Base-by-base conservation (phyloP, 768 basidiomycete genomes). In the Auricularia sp. region DNA sequence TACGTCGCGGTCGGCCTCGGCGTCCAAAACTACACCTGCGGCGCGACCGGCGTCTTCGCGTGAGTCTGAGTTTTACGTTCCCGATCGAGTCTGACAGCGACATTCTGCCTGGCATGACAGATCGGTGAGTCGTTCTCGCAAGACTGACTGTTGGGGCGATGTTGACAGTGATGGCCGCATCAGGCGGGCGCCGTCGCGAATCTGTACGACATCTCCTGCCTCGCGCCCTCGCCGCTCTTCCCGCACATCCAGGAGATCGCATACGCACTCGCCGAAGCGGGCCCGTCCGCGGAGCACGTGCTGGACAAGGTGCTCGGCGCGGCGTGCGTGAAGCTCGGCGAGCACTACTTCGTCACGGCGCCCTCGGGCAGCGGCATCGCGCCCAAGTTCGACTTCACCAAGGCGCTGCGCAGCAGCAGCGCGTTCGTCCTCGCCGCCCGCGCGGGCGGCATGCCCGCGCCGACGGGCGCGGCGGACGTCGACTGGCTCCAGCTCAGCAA, bases 331-430 rank as follows among this genome's bases (percentile, higher is more conserved):
- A 70, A 77, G 47, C 75, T 81, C 36, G 80, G 80, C 14, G 77
- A 83, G 65, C 85, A 88, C 67, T 86, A 81, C 76, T 88, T 85
- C 71, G 75, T 83, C 42, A 70, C 75, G 0, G 81, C 81, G 70
- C 74, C 80, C 3, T 71, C 71, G 3, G 23, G 44, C 18, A 47
- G 58, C 1, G 80, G 79, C 16, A 74, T 75, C 64, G 70, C 71
- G 47, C 84, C 86, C 1, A 77, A 80, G 67, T 84, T 84, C 79
- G 86, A 87, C 71, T 83, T 83, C 73, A 78, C 80, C 11, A 70
- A 72, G 43, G 80, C 79, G 6, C 21, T 33, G 56, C 23, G 29
- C 18, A 77, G 82, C 64, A 62, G 76, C 0, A 69, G 79, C 44
- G 81, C 81, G 3, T 84, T 76, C 66, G 80, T 82, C 33, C 70